Evolutionary conservation across 192 early-diverging fungal genomes (phyloP).

Genomic region (Podila epicladia): DNA sequence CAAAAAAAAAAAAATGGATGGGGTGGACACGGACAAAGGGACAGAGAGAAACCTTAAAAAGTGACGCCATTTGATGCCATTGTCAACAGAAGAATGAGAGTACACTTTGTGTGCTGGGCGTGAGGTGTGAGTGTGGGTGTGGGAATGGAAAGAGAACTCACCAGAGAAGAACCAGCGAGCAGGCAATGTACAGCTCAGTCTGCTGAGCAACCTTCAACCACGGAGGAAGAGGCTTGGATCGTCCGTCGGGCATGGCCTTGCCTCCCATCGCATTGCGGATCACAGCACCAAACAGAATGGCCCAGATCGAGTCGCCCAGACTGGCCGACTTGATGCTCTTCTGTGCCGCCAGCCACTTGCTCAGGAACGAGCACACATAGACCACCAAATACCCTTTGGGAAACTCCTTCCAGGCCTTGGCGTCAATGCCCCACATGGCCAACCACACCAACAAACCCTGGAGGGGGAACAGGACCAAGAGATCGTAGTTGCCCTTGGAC

Average conservation of each 20-base stretch:
- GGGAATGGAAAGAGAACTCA: slow-evolving; percentile 1
- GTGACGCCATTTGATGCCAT: slow-evolving; percentile 7
- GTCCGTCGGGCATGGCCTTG: slow-evolving; percentile 30
- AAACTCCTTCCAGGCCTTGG: slow-evolving; percentile 48
- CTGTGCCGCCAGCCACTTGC: slow-evolving; percentile 61
- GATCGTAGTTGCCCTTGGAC: slow-evolving; percentile 38
- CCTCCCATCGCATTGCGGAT: slow-evolving; percentile 52
- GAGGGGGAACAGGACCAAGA: slow-evolving; percentile 55
- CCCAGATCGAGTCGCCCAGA: slow-evolving; percentile 65
- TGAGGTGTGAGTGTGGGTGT: neutral
- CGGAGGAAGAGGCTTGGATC: slow-evolving; percentile 47
- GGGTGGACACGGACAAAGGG: neutral
- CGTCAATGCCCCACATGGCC: slow-evolving; percentile 37
- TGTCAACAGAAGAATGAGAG: neutral
- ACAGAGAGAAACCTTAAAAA: neutral
- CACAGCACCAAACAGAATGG: slow-evolving; percentile 59
- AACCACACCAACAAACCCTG: slow-evolving; percentile 59
- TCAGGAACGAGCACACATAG: slow-evolving; percentile 54
- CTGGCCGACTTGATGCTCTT: slow-evolving; percentile 51
- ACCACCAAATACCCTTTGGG: slow-evolving; percentile 56
- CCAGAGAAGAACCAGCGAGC: slow-evolving; percentile 59
- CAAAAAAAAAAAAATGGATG: too few relatives aligned
- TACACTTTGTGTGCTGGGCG: too few relatives aligned
- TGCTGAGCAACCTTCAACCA: slow-evolving; percentile 65
- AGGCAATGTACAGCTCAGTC: slow-evolving; percentile 65